Conservation (phyloP, 2,329 filamentous ascomycete genomes). For the Trichoderma breve region DNA sequence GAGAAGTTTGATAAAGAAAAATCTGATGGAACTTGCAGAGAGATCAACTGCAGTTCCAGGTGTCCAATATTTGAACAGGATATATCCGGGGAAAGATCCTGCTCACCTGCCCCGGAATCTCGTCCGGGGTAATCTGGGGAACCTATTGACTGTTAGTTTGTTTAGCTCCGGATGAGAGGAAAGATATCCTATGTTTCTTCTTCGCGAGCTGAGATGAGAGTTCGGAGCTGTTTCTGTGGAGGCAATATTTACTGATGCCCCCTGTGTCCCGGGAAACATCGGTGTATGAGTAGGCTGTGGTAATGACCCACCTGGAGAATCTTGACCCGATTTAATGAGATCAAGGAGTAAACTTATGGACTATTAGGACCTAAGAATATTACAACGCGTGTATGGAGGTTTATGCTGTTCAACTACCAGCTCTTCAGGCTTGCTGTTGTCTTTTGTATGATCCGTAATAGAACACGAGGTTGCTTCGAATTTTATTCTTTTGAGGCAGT, state of each 20-base stretch:
- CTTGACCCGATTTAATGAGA: not conserved
- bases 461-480: not conserved
- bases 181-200: not conserved
- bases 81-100: not conserved
- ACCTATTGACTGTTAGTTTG: not conserved
- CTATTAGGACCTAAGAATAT: not conserved
- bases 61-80: not conserved
- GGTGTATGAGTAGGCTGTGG: not conserved
- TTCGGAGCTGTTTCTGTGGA: not conserved
- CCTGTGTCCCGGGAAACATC: not conserved
- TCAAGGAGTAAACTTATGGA: not conserved
- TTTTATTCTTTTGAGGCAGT: not conserved
- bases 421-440: not conserved
- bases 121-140: slow-evolving; percentile 1
- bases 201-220: not conserved
- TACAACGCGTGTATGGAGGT: not conserved
- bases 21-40: not conserved
- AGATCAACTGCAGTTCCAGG: not conserved
- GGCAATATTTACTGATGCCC: not conserved
- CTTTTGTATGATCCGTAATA: not conserved
- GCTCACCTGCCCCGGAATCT: not conserved
- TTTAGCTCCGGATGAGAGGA: slow-evolving; percentile 7
- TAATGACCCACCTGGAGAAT: not conserved
- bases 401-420: not conserved
- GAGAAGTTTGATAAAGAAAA: too few species aligned